Conservation (phyloP, 441 rosid species). For the Macaranga tanarius region DNA sequence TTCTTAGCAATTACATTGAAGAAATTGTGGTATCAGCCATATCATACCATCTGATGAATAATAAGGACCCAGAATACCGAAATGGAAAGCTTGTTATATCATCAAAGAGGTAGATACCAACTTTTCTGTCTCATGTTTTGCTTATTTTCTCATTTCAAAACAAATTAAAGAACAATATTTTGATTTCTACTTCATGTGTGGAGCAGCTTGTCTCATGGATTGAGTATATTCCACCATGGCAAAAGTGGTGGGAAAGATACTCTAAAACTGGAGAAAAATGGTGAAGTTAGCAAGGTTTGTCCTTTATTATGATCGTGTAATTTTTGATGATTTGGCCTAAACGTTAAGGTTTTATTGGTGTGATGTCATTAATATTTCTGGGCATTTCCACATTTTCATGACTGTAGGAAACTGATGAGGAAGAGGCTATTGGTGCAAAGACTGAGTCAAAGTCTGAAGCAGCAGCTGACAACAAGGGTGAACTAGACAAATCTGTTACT, state of each 20-base stretch:
- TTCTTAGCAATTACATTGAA: constrained; percentile 69
- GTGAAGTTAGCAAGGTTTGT: constrained; percentile 59
- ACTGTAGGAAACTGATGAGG: constrained; percentile 48
- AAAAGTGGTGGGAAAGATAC: constrained; percentile 51
- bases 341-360: background rate
- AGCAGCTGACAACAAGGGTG: constrained; percentile 49
- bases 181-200: constrained; percentile 19
- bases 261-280: constrained; percentile 65
- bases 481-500: constrained; percentile 51
- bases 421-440: constrained; percentile 46
- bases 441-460: constrained; percentile 52
- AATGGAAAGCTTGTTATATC: constrained; percentile 95
- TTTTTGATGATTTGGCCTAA: background rate
- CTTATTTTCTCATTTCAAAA: background rate
- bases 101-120: constrained; percentile 53
- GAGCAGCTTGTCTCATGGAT: constrained; percentile 90
- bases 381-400: constrained; percentile 4
- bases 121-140: background rate
- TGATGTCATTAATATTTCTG: background rate
- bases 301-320: constrained; percentile 10
- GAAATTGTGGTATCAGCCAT: constrained; percentile 91
- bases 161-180: background rate
- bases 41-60: constrained; percentile 76
- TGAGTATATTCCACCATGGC: constrained; percentile 80
- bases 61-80: constrained; percentile 79